These are phyloP conservation scores for Leccinum uliginosum DNA, from an alignment of 768 basidiomycete genomes.

Conservation along the genomic window DNA sequence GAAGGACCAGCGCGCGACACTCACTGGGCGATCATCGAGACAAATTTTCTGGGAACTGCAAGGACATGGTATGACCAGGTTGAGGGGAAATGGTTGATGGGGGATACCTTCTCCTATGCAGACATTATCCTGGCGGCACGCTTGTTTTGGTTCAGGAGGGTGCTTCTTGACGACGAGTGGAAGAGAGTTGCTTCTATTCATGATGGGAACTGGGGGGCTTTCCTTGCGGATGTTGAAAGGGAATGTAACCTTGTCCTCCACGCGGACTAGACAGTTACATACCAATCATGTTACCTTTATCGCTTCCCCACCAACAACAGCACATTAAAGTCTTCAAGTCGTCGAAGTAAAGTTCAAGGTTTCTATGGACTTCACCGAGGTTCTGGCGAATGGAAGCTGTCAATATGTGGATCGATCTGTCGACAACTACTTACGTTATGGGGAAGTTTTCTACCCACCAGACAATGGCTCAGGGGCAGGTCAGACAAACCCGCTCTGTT, in stretches of 20 bases:
- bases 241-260: conserved; percentile 20
- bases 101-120: conserved; percentile 24
- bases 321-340: neutral
- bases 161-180: conserved; percentile 25
- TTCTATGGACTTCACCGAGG: neutral
- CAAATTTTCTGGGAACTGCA: neutral
- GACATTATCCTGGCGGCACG: conserved; percentile 23
- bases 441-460: neutral
- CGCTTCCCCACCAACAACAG: neutral
- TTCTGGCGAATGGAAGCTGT: neutral
- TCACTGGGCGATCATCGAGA: conserved; percentile 7
- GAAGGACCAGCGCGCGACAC: neutral
- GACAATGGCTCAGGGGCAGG: neutral
- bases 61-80: neutral
- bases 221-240: conserved; percentile 22
- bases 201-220: conserved; percentile 22
- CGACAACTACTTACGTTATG: neutral
- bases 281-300: neutral
- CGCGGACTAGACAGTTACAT: neutral
- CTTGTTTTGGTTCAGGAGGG: conserved; percentile 16
- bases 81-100: neutral
- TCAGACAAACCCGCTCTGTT: conserved; percentile 14
- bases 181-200: conserved; percentile 20
- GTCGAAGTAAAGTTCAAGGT: neutral
- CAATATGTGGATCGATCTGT: neutral